These are phyloP conservation scores for Hypoxylon sp. DNA, from an alignment of 2,329 filamentous ascomycete genomes.

Conservation along the genomic window DNA sequence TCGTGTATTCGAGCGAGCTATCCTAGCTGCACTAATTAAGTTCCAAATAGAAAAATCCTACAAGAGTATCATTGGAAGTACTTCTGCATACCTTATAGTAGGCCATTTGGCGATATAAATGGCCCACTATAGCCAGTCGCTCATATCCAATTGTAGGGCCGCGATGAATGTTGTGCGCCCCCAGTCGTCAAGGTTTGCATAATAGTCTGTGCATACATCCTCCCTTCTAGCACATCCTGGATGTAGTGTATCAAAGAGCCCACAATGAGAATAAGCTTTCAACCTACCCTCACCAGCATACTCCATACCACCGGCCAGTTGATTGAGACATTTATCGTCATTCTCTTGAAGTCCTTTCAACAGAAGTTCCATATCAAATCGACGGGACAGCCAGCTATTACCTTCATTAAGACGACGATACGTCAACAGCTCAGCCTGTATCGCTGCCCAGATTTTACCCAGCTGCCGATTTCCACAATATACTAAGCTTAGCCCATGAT, in stretches of 20 bases:
- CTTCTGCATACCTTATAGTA: too few species aligned
- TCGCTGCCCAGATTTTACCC: slow-evolving; percentile 52
- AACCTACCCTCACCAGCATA: neutral
- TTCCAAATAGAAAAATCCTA: too few species aligned
- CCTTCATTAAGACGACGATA: slow-evolving; percentile 54
- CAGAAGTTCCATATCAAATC: slow-evolving; percentile 23
- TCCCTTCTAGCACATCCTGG: slow-evolving; percentile 13
- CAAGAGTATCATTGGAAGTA: too few species aligned
- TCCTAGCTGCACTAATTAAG: too few species aligned
- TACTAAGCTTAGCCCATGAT: slow-evolving; percentile 13
- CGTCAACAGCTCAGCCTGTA: slow-evolving; percentile 57
- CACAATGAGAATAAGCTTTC: neutral
- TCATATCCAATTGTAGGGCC: neutral
- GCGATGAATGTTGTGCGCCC: slow-evolving; percentile 16
- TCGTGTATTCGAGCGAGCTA: neutral
- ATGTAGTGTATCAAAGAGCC: slow-evolving; percentile 5
- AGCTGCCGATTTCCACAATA: slow-evolving; percentile 39
- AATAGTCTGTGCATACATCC: slow-evolving; percentile 24
- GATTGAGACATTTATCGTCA: neutral
- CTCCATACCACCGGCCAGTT: neutral
- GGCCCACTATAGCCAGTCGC: too few species aligned
- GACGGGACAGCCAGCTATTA: slow-evolving; percentile 39
- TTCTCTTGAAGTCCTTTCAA: slow-evolving; percentile 7
- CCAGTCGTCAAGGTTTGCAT: slow-evolving; percentile 34
- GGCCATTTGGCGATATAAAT: too few species aligned